Conservation (phyloP, 371 early-diverging fungal genomes). For the Choanephora cucurbitarum region DNA sequence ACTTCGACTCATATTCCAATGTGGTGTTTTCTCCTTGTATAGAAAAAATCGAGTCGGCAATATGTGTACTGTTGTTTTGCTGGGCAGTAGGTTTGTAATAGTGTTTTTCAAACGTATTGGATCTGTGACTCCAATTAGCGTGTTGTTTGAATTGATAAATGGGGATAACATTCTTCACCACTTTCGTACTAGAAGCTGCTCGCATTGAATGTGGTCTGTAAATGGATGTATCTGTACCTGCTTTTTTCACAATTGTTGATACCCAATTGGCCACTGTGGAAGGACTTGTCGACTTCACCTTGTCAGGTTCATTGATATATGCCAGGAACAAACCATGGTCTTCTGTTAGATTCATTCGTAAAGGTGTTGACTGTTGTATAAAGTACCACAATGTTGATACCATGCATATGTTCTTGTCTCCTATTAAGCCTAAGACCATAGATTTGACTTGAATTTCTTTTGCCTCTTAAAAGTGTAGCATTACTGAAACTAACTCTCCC, state of each 20-base stretch:
- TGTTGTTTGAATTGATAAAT: constrained; percentile 3
- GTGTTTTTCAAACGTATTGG: too few species aligned
- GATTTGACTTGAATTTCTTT: constrained; percentile 22
- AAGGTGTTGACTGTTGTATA: not conserved
- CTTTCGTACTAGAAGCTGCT: constrained; percentile 4
- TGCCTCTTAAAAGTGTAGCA: constrained; percentile 8
- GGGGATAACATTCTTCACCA: not conserved
- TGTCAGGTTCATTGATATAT: not conserved
- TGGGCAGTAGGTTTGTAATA: too few species aligned
- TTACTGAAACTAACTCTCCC: not conserved
- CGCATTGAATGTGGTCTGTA: constrained; percentile 3
- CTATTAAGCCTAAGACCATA: not conserved
- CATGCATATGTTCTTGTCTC: not conserved
- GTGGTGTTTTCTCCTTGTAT: too few species aligned
- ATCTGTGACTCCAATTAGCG: constrained; percentile 7
- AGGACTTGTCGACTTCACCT: not conserved
- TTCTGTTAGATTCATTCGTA: not conserved
- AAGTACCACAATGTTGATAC: constrained; percentile 2
- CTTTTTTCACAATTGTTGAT: not conserved
- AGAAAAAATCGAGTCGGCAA: too few species aligned
- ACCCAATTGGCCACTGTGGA: constrained; percentile 7
- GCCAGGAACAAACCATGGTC: constrained; percentile 11
- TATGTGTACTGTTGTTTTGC: too few species aligned
- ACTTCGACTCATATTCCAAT: too few species aligned
- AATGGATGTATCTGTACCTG: not conserved